These are phyloP conservation scores for Candida glaebosa DNA, from an alignment of 805 yeast species.

Conservation along the genomic window DNA sequence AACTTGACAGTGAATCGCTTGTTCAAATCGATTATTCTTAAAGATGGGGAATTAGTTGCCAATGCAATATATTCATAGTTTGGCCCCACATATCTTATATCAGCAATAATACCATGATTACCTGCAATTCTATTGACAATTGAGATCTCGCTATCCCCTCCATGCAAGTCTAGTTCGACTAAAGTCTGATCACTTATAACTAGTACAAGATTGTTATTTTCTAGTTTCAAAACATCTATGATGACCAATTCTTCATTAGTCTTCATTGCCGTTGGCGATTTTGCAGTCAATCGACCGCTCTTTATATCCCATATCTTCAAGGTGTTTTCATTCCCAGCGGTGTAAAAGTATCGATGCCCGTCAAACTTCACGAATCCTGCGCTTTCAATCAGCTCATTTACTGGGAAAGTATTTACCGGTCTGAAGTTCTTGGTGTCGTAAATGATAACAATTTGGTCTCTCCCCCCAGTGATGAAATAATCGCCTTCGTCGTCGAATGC, in stretches of 20 bases:
- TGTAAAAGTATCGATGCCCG: slow-evolving; percentile 43
- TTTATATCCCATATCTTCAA: slow-evolving; percentile 61
- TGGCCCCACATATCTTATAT: slow-evolving; percentile 75
- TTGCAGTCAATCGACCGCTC: slow-evolving; percentile 45
- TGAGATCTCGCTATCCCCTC: slow-evolving; percentile 28
- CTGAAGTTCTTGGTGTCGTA: slow-evolving; percentile 55
- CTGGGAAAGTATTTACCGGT: slow-evolving; percentile 64
- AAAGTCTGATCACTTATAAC: slow-evolving; percentile 86
- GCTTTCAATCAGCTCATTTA: slow-evolving; percentile 68
- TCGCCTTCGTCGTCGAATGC: slow-evolving; percentile 55
- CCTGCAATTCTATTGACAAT: slow-evolving; percentile 68
- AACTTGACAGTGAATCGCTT: slow-evolving; percentile 58
- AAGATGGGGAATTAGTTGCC: slow-evolving; percentile 91
- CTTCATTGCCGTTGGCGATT: slow-evolving; percentile 45
- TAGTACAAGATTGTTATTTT: slow-evolving; percentile 36
- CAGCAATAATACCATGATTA: slow-evolving; percentile 94
- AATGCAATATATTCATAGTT: slow-evolving; percentile 58
- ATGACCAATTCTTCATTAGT: slow-evolving; percentile 73
- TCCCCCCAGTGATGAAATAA: slow-evolving; percentile 73
- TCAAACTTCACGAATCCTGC: slow-evolving; percentile 48
- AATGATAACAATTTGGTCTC: slow-evolving; percentile 73
- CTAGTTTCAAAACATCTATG: slow-evolving; percentile 49
- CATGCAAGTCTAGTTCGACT: slow-evolving; percentile 38
- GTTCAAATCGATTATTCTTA: slow-evolving; percentile 69
- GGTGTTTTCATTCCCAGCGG: slow-evolving; percentile 78